Evolutionary conservation across 371 early-diverging fungal genomes (phyloP).

Genomic region (Mortierella sp.): DNA sequence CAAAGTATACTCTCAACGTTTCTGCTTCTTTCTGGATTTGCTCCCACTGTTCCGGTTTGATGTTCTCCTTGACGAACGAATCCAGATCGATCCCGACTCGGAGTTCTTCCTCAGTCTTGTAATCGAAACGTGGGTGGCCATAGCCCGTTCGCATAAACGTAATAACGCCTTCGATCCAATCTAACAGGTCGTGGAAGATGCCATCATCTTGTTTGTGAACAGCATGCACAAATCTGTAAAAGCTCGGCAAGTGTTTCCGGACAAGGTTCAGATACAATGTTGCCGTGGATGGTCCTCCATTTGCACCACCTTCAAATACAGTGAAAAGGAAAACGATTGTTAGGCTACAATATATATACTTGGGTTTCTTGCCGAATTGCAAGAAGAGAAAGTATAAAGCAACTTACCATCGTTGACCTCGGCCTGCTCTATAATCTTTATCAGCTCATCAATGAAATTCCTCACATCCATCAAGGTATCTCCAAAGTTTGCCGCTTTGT

Average conservation of each 20-base stretch:
- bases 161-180: constrained; percentile 59
- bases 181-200: constrained; percentile 57
- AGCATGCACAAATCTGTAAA: constrained; percentile 72
- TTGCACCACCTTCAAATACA: constrained; percentile 10
- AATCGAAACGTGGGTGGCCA: constrained; percentile 21
- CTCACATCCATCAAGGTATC: constrained; percentile 71
- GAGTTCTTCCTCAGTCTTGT: constrained; percentile 35
- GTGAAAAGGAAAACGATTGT: background rate
- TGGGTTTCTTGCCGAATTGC: background rate
- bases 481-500: constrained; percentile 75
- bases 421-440: constrained; percentile 64
- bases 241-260: constrained; percentile 65
- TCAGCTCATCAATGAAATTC: constrained; percentile 71
- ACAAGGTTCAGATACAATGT: constrained; percentile 60
- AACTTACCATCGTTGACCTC: constrained; percentile 53
- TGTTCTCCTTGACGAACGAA: constrained; percentile 23
- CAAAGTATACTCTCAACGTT: constrained; percentile 28
- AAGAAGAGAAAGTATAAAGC: background rate
- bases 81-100: constrained; percentile 37
- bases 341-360: background rate
- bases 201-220: constrained; percentile 68
- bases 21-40: constrained; percentile 40
- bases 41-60: constrained; percentile 19
- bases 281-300: constrained; percentile 30
- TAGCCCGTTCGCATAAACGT: constrained; percentile 55